Base-by-base conservation (phyloP, 306 rosid species). In the Oemleria cerasiformis region DNA sequence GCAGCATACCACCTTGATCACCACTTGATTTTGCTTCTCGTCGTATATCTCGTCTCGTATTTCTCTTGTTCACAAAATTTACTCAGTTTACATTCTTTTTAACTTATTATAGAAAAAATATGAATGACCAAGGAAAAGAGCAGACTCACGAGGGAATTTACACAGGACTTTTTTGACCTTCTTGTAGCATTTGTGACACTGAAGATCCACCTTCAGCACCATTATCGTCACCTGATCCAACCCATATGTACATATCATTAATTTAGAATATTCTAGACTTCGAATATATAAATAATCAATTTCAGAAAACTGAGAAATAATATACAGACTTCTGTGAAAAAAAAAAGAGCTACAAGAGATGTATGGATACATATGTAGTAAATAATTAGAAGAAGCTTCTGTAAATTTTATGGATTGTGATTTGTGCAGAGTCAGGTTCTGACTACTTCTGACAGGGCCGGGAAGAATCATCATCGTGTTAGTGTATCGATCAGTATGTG, bases 161-260 rank as follows among this genome's bases (percentile, higher is more conserved):
- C 82, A 17, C 44, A 92, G 96, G 55, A 88, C 70, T 75, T 79
- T 92, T 84, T 90, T 92, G 47, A 92, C 87, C 85, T 90, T 92
- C 82, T 79, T 92, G 66, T 62, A 81, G 83, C 97, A 90, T 63
- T 82, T 81, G 0, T 40, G 6, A 68, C 98, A 92, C 38, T 86
- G 86, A 77, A 92, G 88, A 54, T 92, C 91, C 60, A 90, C 98
- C 82, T 83, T 79, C 54, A 92, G 87, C 72, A 74, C 73, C 98
- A 90, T 90, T 50, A 25, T 1, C 4, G 86, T 81, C 25, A 71
- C 84, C 87, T 90, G 73, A 15, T 30, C 36, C 36, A 30, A 30
- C 36, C 36, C 36, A 30, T 30, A 30, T 30, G 3, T 30, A 30
- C 3, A 30, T 30, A 50, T 20, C 13, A 9, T 17, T 5, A 7